Conservation (phyloP, 768 basidiomycete genomes). For the Collybiopsis confluens region DNA sequence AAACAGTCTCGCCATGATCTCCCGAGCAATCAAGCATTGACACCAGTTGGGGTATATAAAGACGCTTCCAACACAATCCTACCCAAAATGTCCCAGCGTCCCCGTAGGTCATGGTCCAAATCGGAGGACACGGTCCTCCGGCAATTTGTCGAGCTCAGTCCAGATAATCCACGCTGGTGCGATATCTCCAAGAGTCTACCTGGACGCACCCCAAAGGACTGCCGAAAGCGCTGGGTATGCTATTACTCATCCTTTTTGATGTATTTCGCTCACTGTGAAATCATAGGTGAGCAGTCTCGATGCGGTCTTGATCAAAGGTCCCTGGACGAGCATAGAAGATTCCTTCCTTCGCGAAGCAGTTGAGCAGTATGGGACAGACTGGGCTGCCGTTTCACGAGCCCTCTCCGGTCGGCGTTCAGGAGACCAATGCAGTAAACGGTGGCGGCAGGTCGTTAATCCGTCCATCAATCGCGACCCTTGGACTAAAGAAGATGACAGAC, state of each 20-base stretch:
- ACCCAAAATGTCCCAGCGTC: neutral
- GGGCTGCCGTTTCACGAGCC: neutral
- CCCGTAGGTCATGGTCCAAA: neutral
- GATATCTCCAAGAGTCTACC: neutral
- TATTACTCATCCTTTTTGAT: no score
- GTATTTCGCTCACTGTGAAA: no score
- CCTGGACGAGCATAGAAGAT: neutral
- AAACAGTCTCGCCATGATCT: no score
- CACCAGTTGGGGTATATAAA: no score
- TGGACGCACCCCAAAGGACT: neutral
- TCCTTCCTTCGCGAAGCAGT: neutral
- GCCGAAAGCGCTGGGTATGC: neutral
- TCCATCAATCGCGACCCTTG: neutral
- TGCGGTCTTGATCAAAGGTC: neutral
- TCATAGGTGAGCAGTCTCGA: neutral
- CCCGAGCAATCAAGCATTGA: no score
- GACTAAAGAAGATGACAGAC: neutral
- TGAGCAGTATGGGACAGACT: neutral
- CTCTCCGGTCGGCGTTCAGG: neutral
- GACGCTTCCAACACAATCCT: no score
- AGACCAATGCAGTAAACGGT: neutral
- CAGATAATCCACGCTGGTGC: neutral
- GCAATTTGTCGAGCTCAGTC: neutral
- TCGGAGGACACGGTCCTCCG: neutral
- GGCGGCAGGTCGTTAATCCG: neutral